A percentile compares a stretch with the other conserved stretches of the same genome.
These are phyloP conservation scores for Pigoraptor vietnamica DNA, from an alignment of 78 protist species.

Conservation along the genomic window DNA sequence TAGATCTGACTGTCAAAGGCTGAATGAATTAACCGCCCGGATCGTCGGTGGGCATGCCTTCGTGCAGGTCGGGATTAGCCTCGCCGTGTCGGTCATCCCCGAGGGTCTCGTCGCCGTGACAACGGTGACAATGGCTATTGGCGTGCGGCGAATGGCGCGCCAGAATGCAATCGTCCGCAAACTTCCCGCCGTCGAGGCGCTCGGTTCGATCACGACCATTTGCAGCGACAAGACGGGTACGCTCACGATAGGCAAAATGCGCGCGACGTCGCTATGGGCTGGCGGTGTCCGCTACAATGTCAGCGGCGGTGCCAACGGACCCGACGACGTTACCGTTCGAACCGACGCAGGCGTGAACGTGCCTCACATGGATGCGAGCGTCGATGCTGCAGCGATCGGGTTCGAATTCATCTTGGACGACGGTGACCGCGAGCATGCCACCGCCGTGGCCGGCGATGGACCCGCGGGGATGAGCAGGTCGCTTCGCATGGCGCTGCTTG, in stretches of 20 bases:
- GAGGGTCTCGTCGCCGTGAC: slow-evolving; percentile 93
- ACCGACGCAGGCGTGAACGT: too few species aligned
- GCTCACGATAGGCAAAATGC: slow-evolving; percentile 88
- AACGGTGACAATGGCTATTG: slow-evolving; percentile 85
- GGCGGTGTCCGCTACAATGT: background rate
- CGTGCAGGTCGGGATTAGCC: slow-evolving; percentile 75
- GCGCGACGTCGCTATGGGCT: background rate
- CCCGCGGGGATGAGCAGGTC: too few species aligned
- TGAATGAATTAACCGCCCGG: too few species aligned
- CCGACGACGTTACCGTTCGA: background rate
- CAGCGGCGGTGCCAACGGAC: background rate
- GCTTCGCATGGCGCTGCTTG: background rate
- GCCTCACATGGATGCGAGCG: too few species aligned
- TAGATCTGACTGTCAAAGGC: too few species aligned
- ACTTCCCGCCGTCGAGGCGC: slow-evolving; percentile 91
- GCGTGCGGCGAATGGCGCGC: slow-evolving; percentile 76
- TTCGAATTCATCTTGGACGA: too few species aligned
- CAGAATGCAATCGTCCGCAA: slow-evolving; percentile 76
- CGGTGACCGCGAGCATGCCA: too few species aligned
- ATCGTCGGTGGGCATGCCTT: too few species aligned
- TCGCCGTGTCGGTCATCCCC: slow-evolving; percentile 69
- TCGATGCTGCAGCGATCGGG: too few species aligned
- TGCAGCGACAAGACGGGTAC: slow-evolving; percentile 98
- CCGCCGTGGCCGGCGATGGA: too few species aligned
- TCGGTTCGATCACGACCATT: slow-evolving; percentile 87